Evolutionary conservation across 2,329 filamentous ascomycete genomes (phyloP), one percentile per base, ranked within the genome.

Genomic region (Beauveria medogensis): DNA sequence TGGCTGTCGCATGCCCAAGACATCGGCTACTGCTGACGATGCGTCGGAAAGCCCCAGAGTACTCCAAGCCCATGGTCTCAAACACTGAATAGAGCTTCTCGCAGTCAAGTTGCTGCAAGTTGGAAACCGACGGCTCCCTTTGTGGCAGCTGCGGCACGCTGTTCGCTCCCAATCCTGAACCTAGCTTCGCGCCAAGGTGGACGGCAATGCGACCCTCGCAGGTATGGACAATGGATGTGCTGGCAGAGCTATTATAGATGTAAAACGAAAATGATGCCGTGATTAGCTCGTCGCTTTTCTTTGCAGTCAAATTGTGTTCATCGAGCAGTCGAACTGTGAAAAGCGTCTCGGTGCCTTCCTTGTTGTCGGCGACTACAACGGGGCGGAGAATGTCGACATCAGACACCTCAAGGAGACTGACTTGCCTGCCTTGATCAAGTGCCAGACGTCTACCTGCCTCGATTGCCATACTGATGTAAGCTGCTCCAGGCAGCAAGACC

Each of bases 401-500:
- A 6, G 41, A 57, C 6, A 64, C 40, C 40, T 56, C 53, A 22
- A 64, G 41, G 12, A 53, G 41, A 55, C 59, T 5, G 40, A 28
- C 40, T 41, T 56, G 34, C 62, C 63, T 26, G 9, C 43, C 30
- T 40, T 22, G 14, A 24, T 40, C 53, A 9, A 30, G 22, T 6
- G 34, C 52, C 7, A 67, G 41, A 26, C 66, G 64, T 3, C 62
- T 62, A 1, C 66, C 70, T 1, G 78, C 78, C 59, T 81, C 78
- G 0, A 77, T 66, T 0, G 73, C 76, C 66, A 79, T 75, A 9
- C 70, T 67, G 1, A 79, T 57, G 64, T 78, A 80, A 0, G 70
- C 77, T 0, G 78, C 73, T 1, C 66, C 74, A 0, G 80, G 79
- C 53, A 79, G 78, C 6, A 82, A 67, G 10, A 73, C 67, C 37